Conservation (phyloP, 1,284 basidiomycete species). For the Ceratobasidium sp. region DNA sequence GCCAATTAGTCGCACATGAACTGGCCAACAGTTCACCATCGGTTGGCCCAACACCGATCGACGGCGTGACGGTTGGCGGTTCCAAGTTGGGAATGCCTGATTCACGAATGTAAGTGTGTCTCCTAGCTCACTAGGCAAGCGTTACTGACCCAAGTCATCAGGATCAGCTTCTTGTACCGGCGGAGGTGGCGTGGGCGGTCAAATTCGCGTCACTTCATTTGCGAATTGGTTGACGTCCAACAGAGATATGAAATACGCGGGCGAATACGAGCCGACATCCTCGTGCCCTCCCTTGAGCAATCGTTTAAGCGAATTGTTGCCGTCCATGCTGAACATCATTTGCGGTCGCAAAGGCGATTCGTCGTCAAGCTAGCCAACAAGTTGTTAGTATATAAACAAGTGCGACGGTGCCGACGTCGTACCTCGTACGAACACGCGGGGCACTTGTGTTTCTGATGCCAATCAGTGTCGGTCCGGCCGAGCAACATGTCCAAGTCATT, state of each 20-base stretch:
- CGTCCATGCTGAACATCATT: conserved; percentile 56
- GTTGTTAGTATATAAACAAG: neutral
- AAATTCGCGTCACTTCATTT: too few species aligned
- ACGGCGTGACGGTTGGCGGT: conserved; percentile 47
- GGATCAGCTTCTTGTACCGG: neutral
- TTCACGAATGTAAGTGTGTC: too few species aligned
- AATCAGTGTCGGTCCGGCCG: conserved; percentile 37
- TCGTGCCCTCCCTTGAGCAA: conserved; percentile 48
- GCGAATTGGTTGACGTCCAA: conserved; percentile 52
- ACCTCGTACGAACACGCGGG: conserved; percentile 55
- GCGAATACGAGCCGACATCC: conserved; percentile 42
- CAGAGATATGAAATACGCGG: conserved; percentile 46
- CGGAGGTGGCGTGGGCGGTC: too few species aligned
- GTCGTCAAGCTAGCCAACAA: conserved; percentile 44
- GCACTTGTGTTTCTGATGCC: conserved; percentile 52
- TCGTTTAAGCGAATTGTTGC: conserved; percentile 58
- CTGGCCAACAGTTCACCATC: conserved; percentile 13
- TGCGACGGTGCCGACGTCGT: neutral
- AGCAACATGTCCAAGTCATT: conserved; percentile 30
- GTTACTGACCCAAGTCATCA: neutral
- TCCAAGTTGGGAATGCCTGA: neutral
- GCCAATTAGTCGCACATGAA: conserved; percentile 58
- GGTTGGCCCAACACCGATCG: conserved; percentile 30
- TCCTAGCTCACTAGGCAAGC: too few species aligned
- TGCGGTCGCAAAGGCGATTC: conserved; percentile 52